Base-by-base conservation (phyloP, 805 yeast genomes). In the Diddensiella santjacobensis region DNA sequence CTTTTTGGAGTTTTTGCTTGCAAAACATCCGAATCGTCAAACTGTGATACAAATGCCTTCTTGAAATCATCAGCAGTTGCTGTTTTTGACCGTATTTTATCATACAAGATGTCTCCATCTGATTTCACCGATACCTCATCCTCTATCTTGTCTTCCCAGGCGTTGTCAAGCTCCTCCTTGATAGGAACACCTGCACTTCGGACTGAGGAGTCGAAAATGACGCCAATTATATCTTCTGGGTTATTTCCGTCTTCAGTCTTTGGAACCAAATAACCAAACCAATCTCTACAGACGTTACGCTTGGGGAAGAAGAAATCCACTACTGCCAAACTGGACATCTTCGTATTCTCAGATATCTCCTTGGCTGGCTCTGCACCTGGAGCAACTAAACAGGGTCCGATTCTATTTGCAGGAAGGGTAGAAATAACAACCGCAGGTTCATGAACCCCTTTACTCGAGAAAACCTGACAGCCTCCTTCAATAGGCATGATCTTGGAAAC, bases 231-330 rank as follows among this genome's bases (percentile, higher is more conserved):
- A 17, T 77, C 71, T 42, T 79, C 80, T 2, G 75, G 71, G 54
- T 82, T 81, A 46, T 63, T 58, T 0, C 59, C 59, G 41, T 73
- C 69, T 40, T 67, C 66, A 3, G 66, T 52, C 51, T 72, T 71
- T 4, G 99, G 99, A 6, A 90, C 84, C 41, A 91, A 73, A 57
- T 84, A 87, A 1, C 99, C 99, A 72, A 91, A 91, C 33, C 97
- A 96, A 49, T 75, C 72, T 37, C 48, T 49, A 15, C 59, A 62
- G n/a, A 67, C 64, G 56, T 68, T 68, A 42, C 59, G 64, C 35
- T 61, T 68, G 17, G 81, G 79, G 40, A 81, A 64, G 65, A 75
- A 85, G 29, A 85, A 71, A 58, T 93, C 90, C 19, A 82, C 85
- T 47, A 91, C 73, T 19, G 81, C 75, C 15, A 93, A 74, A n/a